Base-by-base conservation (phyloP, 2,329 filamentous ascomycete genomes). In the Cryphonectria parasitica region DNA sequence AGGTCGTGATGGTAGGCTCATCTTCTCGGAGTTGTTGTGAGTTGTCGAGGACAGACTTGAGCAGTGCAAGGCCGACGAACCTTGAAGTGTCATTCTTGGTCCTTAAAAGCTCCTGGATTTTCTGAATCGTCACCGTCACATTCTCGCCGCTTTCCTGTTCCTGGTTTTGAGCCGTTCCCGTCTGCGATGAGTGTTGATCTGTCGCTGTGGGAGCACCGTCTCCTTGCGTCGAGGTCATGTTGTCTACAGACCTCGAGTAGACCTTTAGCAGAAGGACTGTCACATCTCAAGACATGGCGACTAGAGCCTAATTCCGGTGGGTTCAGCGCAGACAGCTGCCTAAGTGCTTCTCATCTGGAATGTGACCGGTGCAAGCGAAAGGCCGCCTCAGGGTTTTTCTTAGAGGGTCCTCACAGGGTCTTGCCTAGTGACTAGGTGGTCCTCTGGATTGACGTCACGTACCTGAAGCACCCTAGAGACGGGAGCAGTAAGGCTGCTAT, bases 11-110 rank as follows among this genome's bases (percentile, higher is more conserved):
- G 10, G 76, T 77, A 1, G 79, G 78, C 13, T 83, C 80, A 77
- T 89, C 83, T 67, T 83, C 79, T 61, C 83, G 83, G 31, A 89
- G 78, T n/a, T 83, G 78, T 31, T 83, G 79, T 7, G 87, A 85
- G 76, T 88, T 89, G 78, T 92, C 89, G 43, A 92, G 83, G 17
- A 90, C 80, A n/a, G 88, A 87, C 75, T 89, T 91, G 66, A 92
- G 83, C 31, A 92, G 83, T 0, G 89, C 88, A 31, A 92, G 82
- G 10, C 89, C 90, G 54, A 91, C 89, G 74, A 92, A 92, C 75
- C 88, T 86, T 28, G 89, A 88, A 0, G 90, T 92, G 76, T 92
- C 90, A 76, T 91, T 86, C 72, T 88, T 89, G 68, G 87, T 79
- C 68, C 82, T 81, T 45, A 92, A 83, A 2, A 91, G 83, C 1